Base-by-base conservation (phyloP, 257 asterid genomes). In the Marsdenia floribunda region DNA sequence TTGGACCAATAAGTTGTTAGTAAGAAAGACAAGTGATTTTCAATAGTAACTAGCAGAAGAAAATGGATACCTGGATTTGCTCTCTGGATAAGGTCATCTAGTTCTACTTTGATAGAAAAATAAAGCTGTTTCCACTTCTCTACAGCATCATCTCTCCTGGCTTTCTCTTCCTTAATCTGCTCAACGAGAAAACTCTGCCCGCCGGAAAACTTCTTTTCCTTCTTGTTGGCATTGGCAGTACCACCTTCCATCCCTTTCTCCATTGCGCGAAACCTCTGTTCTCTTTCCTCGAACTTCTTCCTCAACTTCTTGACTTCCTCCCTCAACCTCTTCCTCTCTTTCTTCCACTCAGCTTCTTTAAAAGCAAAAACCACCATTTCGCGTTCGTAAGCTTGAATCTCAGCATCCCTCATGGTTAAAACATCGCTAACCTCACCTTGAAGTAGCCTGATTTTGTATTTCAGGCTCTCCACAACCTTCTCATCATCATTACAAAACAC, bases 91-190 rank as follows among this genome's bases (percentile, higher is more conserved):
- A 93, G 97, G 77, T 89, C 83, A 77, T 93, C 98, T 66, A 93
- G 96, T 88, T 93, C 98, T 66, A 82, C 55, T 79, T 93, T 93
- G 82, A 93, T 84, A 0, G 94, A 89, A 80, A 90, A 88, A 73
- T 93, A 93, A 57, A 93, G 96, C 74, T 89, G 86, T 47, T 91
- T 93, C 98, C 98, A 91, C 76, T 88, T 94, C 77, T 90, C 93
- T 9, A 85, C 77, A 4, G 96, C 87, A 52, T 87, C 88, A 60
- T 91, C 96, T 81, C 94, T 82, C 69, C 74, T 79, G 1, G 71
- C 72, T 73, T 81, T 76, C 16, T 82, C 87, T 68, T 75, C 80
- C 75, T 69, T 73, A 14, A 80, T 61, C 57, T 79, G 78, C 70
- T 76, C 77, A 14, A 75, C 61, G 58, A 78, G 65, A 67, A 72